These are phyloP conservation scores for Colletotrichum sp. DNA, from an alignment of 2,329 filamentous ascomycete genomes.

Conservation along the genomic window DNA sequence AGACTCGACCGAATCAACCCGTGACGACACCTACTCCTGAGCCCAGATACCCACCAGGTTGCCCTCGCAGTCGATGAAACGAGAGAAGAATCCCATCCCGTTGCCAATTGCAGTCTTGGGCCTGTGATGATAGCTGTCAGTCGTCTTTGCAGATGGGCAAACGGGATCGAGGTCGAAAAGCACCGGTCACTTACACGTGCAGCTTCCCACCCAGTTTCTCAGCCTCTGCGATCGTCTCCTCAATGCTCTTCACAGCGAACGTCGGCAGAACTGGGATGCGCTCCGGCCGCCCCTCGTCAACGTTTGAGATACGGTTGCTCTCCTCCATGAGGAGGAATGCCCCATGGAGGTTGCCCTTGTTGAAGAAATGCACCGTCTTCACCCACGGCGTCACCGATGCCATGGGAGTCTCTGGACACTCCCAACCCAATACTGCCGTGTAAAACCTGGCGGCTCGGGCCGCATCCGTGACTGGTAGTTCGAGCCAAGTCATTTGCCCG, in stretches of 20 bases:
- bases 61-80: slow-evolving; percentile 42
- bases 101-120: slow-evolving; percentile 39
- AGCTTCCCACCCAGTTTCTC: slow-evolving; percentile 35
- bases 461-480: slow-evolving; percentile 41
- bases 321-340: slow-evolving; percentile 38
- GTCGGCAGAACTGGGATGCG: slow-evolving; percentile 36
- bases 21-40: slow-evolving; percentile 25
- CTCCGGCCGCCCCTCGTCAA: slow-evolving; percentile 26
- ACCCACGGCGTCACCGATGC: slow-evolving; percentile 26
- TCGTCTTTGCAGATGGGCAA: background rate
- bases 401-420: slow-evolving; percentile 27
- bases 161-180: background rate
- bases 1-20: background rate
- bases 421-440: slow-evolving; percentile 38
- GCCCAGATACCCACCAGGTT: slow-evolving; percentile 41
- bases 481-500: slow-evolving; percentile 43
- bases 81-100: slow-evolving; percentile 38
- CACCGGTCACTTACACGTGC: slow-evolving; percentile 34
- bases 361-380: slow-evolving; percentile 39
- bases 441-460: slow-evolving; percentile 42
- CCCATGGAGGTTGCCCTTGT: slow-evolving; percentile 36
- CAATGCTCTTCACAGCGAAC: slow-evolving; percentile 36
- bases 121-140: slow-evolving; percentile 21
- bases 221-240: slow-evolving; percentile 33
- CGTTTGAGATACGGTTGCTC: slow-evolving; percentile 30